phyloP scores from a whole-genome alignment of 805 yeast species.

The Teunomyces tritomae region DNA sequence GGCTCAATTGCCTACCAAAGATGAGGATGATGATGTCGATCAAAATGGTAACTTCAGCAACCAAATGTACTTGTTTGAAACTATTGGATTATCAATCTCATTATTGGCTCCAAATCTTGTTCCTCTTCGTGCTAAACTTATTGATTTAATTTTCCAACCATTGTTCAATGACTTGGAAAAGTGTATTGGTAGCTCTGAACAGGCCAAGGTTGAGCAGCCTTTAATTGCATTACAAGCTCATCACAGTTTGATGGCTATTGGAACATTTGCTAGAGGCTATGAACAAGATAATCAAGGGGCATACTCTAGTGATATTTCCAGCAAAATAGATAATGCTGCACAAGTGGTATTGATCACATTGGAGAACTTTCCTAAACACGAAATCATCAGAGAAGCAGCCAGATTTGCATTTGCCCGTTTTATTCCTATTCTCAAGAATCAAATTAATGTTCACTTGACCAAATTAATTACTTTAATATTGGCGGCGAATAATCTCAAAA shows the following conservation, averaged over 20 bases:
- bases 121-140: slow-evolving; percentile 38
- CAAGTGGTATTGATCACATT: slow-evolving; percentile 82
- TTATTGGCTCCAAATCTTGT: slow-evolving; percentile 23
- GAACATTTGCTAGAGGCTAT: slow-evolving; percentile 85
- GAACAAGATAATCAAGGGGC: slow-evolving; percentile 47
- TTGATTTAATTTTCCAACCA: slow-evolving; percentile 72
- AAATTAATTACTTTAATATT: slow-evolving; percentile 66
- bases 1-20: slow-evolving; percentile 52
- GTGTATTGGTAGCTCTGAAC: slow-evolving; percentile 42
- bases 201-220: slow-evolving; percentile 35
- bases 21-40: slow-evolving; percentile 53
- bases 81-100: slow-evolving; percentile 74
- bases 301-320: slow-evolving; percentile 38
- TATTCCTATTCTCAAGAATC: slow-evolving; percentile 64
- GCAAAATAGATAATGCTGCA: slow-evolving; percentile 59
- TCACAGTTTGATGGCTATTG: slow-evolving; percentile 83
- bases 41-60: slow-evolving; percentile 62
- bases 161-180: slow-evolving; percentile 68
- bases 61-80: slow-evolving; percentile 82
- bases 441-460: slow-evolving; percentile 49
- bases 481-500: slow-evolving; percentile 52
- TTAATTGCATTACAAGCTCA: slow-evolving; percentile 69
- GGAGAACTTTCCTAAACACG: slow-evolving; percentile 66
- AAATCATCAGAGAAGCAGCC: slow-evolving; percentile 77
- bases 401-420: slow-evolving; percentile 86